Evolutionary conservation across 225 moss, liverwort and hornwort genomes (phyloP).

Genomic region (Sphagnum contortum): DNA sequence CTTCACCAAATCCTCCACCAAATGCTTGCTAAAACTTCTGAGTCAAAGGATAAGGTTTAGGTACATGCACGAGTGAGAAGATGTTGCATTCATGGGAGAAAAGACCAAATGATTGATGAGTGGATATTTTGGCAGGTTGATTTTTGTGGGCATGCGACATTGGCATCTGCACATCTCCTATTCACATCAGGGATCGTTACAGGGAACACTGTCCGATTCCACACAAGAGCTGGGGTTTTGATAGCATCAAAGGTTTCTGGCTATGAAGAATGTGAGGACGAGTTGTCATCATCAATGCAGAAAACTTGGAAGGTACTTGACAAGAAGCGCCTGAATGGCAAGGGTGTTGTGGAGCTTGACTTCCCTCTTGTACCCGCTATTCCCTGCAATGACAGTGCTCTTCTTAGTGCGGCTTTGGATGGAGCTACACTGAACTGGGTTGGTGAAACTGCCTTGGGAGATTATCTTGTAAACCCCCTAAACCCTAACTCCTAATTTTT

Average conservation of each 20-base stretch:
- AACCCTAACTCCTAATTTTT: no score
- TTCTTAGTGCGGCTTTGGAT: constrained; percentile 59
- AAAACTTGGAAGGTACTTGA: constrained; percentile 14
- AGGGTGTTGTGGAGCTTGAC: constrained; percentile 78
- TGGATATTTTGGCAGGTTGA: constrained; percentile 25
- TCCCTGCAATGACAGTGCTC: constrained; percentile 32
- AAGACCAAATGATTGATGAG: not conserved
- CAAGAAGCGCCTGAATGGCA: constrained; percentile 50
- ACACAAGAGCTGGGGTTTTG: constrained; percentile 57
- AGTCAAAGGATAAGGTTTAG: not conserved
- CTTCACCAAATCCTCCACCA: no score
- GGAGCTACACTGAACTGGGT: constrained; percentile 65
- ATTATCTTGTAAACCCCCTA: constrained; percentile 49
- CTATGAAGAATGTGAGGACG: constrained; percentile 49
- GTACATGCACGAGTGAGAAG: no score
- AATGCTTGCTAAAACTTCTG: not conserved
- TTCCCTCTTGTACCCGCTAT: constrained; percentile 44
- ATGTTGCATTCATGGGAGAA: no score
- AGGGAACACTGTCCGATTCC: constrained; percentile 63
- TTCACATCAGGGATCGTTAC: constrained; percentile 81
- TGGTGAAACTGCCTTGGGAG: constrained; percentile 59
- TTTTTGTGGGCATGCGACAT: constrained; percentile 51
- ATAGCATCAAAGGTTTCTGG: constrained; percentile 74
- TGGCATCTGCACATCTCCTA: constrained; percentile 66
- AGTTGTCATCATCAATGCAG: constrained; percentile 24